A percentile compares a stretch with the other conserved stretches of the same genome.
phyloP scores from a whole-genome alignment of 305 asterid species.

The Ajuga reptans region DNA sequence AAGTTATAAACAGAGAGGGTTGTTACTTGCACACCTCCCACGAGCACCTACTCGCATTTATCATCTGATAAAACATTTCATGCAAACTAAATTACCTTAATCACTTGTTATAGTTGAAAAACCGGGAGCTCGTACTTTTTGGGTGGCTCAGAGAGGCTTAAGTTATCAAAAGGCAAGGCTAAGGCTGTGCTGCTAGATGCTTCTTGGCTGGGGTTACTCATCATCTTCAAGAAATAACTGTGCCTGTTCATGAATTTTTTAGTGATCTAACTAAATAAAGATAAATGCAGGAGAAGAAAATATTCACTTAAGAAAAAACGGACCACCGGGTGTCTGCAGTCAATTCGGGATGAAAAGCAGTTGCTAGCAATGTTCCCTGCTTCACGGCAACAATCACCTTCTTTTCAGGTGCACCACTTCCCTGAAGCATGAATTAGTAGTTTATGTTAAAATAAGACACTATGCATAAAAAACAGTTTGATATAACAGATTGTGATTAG shows the following conservation, averaged over 20 bases:
- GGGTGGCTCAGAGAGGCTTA: conserved; percentile 19
- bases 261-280: neutral
- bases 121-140: conserved; percentile 65
- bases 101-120: conserved; percentile 32
- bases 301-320: neutral
- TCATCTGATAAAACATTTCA: neutral
- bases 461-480: neutral
- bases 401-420: conserved; percentile 30
- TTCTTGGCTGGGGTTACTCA: conserved; percentile 38
- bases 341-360: conserved; percentile 96
- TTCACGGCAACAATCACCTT: conserved; percentile 82
- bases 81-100: neutral
- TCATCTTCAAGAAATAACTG: conserved; percentile 86
- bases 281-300: neutral
- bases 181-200: conserved; percentile 37
- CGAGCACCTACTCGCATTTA: neutral
- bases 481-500: neutral
- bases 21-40: too few relatives aligned
- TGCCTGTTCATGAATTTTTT: conserved; percentile 48
- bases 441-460: neutral
- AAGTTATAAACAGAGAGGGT: too few relatives aligned
- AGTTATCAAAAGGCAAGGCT: conserved; percentile 24
- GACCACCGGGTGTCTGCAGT: conserved; percentile 90
- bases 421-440: conserved; percentile 37
- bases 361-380: conserved; percentile 91